Base-by-base conservation (phyloP, 352 stramenopile species). In the Globisporangium splendens region DNA sequence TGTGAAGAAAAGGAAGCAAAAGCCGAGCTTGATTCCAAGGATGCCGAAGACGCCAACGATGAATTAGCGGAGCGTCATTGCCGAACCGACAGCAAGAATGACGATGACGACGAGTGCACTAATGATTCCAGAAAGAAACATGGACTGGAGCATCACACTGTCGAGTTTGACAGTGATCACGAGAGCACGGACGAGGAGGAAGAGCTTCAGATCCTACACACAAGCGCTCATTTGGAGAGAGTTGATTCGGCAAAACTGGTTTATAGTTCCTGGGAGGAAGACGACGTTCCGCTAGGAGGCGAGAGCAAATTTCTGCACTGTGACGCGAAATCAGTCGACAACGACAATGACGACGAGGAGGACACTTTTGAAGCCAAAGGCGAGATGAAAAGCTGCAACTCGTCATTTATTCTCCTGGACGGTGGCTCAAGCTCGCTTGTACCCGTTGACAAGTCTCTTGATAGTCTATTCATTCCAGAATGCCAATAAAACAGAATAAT, bases 331-430 rank as follows among this genome's bases (percentile, higher is more conserved):
- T 13, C 14, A 15, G 43, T 2, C 14, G 20, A 7, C 10, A 17
- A 11, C 22, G n/a, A n/a, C n/a, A 10, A 35, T 10, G 43, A 8
- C 8, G 13, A 13, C 4, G 24, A 11, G 17, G 50, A 33, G 42
- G 48, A 49, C 4, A 4, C 20, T 24, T 54, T 41, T 44, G n/a
- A 48, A 20, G 53, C 64, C 14, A 50, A 58, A 22, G 42, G 33
- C 20, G 57, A 72, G 1, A 56, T 80, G 20, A 51, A 58, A 8
- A 55, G 54, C 11, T 72, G 62, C 28, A 35, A 8, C 38, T 72
- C 70, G 8, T 81, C 75, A 3, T 57, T 68, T 28, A 21, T 51
- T 2, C 58, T 81, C 28, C 59, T 81, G 10, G 57, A 72, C 43
- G 66, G 61, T 1, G 33, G 39, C 17, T 44, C 55, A 17, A 81